Base-by-base conservation (phyloP, 768 basidiomycete genomes). In the Tricholoma terreum region DNA sequence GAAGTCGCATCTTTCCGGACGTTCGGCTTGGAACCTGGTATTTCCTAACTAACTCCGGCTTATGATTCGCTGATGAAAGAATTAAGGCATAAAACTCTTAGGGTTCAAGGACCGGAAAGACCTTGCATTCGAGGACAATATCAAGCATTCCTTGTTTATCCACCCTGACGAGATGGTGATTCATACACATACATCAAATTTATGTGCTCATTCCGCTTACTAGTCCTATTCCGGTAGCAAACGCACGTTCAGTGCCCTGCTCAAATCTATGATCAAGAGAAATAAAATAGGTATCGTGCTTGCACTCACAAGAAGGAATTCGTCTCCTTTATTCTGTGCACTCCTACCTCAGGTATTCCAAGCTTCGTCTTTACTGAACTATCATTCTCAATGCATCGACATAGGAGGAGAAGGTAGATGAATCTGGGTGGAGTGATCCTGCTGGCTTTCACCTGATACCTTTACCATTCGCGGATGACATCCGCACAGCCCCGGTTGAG, bases 381-480 rank as follows among this genome's bases (percentile, higher is more conserved):
- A 38, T 24, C 27, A 54, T 42, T 33, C 31, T 24, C 17, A 30
- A 52, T 42, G 33, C 31, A 57, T 22, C 50, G 58, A 56, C 11
- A 14, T 60, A 94, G 86, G 86, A 81, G 56, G 93, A 97, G 69
- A 81, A 80, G 48, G 62, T 74, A 33, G 85, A 88, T 63, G 84
- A 86, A 31, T 81, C 79, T 9, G 92, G 90, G 6, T 89, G 85
- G 78, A 85, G 83, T 52, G 86, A 90, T 40, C 92, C 97, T 33
- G 85, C 91, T 1, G 97, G 97, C 5, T 90, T 98, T 65, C 94
- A 98, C 70, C 77, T 98, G 51, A 88, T 98, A 57, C 89, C 89
- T 14, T 70, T 98, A n/a, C 95, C 96, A 0, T 99, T 90, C 68
- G 89, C 91, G 4, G 97, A 99, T 67, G 97, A 99, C 64, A 89